Percentiles rank a stretch among this genome's conserved stretches.
Evolutionary conservation across 352 stramenopile genomes (phyloP).

Genomic region (Phytophthora sojae): DNA sequence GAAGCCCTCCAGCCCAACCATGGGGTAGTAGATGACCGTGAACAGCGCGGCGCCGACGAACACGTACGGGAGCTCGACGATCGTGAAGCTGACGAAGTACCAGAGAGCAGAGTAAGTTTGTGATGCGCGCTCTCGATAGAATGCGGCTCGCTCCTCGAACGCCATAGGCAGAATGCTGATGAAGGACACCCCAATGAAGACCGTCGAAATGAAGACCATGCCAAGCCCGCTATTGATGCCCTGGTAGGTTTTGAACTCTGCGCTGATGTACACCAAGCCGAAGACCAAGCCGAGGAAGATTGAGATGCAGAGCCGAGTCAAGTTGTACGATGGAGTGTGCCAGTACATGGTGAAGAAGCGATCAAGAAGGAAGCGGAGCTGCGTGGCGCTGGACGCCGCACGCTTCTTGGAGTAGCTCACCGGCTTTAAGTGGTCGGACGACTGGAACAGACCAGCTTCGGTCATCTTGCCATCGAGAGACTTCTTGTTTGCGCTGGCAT

Average conservation of each 20-base stretch:
- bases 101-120: slow-evolving; percentile 86
- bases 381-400: slow-evolving; percentile 40
- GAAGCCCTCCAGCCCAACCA: slow-evolving; percentile 53
- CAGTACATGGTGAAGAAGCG: slow-evolving; percentile 74
- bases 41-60: slow-evolving; percentile 33
- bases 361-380: slow-evolving; percentile 59
- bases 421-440: slow-evolving; percentile 24
- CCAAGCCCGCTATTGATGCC: slow-evolving; percentile 71
- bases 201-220: slow-evolving; percentile 86
- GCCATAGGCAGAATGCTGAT: slow-evolving; percentile 82
- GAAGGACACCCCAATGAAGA: slow-evolving; percentile 87
- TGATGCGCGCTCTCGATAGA: slow-evolving; percentile 70
- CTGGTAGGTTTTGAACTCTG: slow-evolving; percentile 59
- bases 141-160: slow-evolving; percentile 87
- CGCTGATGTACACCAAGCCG: slow-evolving; percentile 65
- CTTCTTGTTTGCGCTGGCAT: slow-evolving; percentile 42
- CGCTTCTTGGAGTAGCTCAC: slow-evolving; percentile 55
- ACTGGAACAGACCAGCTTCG: slow-evolving; percentile 43
- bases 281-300: slow-evolving; percentile 85
- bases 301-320: slow-evolving; percentile 77
- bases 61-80: slow-evolving; percentile 43
- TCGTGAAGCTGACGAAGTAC: slow-evolving; percentile 60
- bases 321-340: slow-evolving; percentile 89
- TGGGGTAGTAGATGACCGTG: slow-evolving; percentile 47
- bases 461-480: slow-evolving; percentile 37